Evolutionary conservation across 2,329 filamentous ascomycete genomes (phyloP), one percentile per base, ranked within the genome.

Genomic region (Fusarium redolens): DNA sequence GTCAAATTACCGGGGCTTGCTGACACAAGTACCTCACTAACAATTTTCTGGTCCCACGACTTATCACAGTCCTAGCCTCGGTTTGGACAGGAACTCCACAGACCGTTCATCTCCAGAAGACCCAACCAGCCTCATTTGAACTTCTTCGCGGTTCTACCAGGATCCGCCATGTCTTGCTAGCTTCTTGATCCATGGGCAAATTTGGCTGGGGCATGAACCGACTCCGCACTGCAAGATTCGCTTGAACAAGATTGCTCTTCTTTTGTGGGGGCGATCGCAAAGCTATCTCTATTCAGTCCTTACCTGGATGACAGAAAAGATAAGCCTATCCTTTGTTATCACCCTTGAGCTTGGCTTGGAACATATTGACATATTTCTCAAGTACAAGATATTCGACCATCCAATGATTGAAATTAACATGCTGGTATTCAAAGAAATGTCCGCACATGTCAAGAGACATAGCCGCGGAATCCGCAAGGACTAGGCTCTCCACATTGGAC

Each of bases 21-120:
- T 68, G 44, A 45, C 61, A 59, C 59, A 83, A 74, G 82, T 83
- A 83, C 75, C 78, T 48, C 81, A 68, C 75, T 83, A 83, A 83
- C 81, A 83, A 82, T 82, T 82, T 78, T 52, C 57, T 58, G 44
- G 55, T 69, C 51, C 41, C 35, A 45, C 25, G 35, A 75, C 74
- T 52, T 55, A 14, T 37, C 30, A 31, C 22, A 31, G 50, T 44
- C 48, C 65, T 63, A 51, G 47, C 51, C 57, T 45, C 38, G 40
- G 56, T 51, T 71, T 64, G 51, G 59, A 69, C 56, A 47, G 54
- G 47, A 58, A 61, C 71, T 58, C 63, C 44, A 65, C 64, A 58
- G 43, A 51, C 28, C 43, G 48, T 35, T 43, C 70, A 54, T 61
- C 25, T 30, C 66, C 66, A 68, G 69, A 66, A 55, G 44, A 58